Percentiles rank a stretch among this genome's conserved stretches.
phyloP scores from a whole-genome alignment of 2,329 filamentous ascomycete species.

The Botrytis squamosa region DNA sequence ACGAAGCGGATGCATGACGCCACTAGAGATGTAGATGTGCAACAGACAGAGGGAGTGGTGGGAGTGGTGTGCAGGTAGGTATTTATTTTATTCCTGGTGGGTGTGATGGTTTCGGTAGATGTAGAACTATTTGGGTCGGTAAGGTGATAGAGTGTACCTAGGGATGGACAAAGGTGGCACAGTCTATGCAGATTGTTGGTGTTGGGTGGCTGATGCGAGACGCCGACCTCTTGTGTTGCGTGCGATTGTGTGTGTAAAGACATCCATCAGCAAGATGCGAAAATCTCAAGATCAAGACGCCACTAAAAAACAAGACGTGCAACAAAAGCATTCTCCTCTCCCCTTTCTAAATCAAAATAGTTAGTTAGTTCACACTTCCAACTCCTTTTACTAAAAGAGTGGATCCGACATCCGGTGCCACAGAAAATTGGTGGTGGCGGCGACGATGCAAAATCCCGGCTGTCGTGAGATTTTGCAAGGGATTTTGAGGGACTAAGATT shows the following conservation, averaged over 20 bases:
- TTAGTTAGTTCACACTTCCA: not conserved
- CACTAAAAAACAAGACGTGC: not conserved
- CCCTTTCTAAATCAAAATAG: not conserved
- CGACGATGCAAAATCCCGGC: not conserved
- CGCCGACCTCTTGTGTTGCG: not conserved
- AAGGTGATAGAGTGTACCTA: not conserved
- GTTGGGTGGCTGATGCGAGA: constrained; percentile 2
- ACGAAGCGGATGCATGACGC: not conserved
- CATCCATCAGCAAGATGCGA: not conserved
- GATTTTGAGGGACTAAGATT: not conserved
- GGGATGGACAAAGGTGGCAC: not conserved
- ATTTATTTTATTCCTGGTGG: not conserved
- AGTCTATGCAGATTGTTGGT: not conserved
- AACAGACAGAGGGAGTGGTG: not conserved
- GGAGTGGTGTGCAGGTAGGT: too few relatives aligned
- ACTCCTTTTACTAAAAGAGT: not conserved
- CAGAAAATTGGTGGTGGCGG: not conserved
- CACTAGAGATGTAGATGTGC: constrained; percentile 14
- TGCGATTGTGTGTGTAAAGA: not conserved
- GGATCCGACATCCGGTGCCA: not conserved
- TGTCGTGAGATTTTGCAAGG: not conserved
- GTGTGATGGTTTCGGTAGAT: not conserved
- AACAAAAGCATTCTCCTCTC: not conserved
- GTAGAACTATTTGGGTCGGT: not conserved
- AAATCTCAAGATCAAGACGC: not conserved